These are phyloP conservation scores for Arabidopsis lyrata DNA, from an alignment of 441 rosid species.

Conservation along the genomic window DNA sequence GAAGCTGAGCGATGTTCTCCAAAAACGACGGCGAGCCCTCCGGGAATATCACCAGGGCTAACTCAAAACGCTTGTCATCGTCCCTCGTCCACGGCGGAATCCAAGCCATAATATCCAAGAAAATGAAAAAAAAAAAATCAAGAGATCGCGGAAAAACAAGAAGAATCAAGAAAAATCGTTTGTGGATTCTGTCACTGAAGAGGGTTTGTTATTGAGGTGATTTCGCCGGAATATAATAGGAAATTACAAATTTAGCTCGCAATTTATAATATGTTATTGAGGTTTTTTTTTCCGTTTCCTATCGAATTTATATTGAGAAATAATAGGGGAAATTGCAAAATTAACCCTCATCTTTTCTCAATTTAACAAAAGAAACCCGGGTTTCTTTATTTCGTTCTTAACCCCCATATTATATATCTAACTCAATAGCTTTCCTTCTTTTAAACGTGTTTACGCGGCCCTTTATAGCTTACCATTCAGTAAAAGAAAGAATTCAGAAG, in stretches of 20 bases:
- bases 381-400: too few species aligned
- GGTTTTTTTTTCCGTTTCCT: too few species aligned
- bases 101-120: neutral
- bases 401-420: neutral
- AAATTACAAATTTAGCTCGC: too few species aligned
- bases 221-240: too few species aligned
- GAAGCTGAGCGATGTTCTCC: constrained; percentile 42
- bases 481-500: neutral
- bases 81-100: constrained; percentile 50
- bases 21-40: constrained; percentile 52
- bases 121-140: neutral
- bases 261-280: too few species aligned
- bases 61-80: constrained; percentile 70
- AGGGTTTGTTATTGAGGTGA: too few species aligned
- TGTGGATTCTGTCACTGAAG: too few species aligned
- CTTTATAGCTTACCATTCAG: neutral
- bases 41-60: constrained; percentile 50
- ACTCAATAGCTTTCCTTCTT: neutral
- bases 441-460: neutral
- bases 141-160: neutral
- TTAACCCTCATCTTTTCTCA: too few species aligned
- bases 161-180: neutral
- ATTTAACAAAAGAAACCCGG: too few species aligned
- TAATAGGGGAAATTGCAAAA: too few species aligned
- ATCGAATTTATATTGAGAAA: too few species aligned